Evolutionary conservation across 2,329 filamentous ascomycete species (phyloP), one percentile per base, ranked within the genome.

Genomic region (Pezicula neosporulosa): DNA sequence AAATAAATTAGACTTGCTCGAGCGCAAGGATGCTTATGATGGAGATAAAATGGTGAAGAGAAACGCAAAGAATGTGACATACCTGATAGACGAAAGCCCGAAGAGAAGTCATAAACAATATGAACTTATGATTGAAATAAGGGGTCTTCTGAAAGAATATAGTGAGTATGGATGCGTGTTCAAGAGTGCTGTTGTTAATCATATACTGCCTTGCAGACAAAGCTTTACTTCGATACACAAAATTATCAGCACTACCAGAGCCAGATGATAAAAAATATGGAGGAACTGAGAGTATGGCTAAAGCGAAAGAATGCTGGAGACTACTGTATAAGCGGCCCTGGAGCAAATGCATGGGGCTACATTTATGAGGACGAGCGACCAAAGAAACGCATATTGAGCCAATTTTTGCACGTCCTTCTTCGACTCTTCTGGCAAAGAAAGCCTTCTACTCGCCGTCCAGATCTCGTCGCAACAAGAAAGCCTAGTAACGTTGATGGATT

Each of bases 401-500:
- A 16, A 13, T 15, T 16, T 39, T 39, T 39, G 12, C 42, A 19
- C 16, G 24, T 49, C 9, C 33, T 58, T 10, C 9, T 16, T 4
- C 41, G 44, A 38, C 24, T 58, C 4, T 33, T 57, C 41, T 51
- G 51, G 48, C 9, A 39, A 44, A 18, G 19, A 18, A 42, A 15
- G 28, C 45, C 21, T 36, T 24, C 43, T 3, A n/a, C 27, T 4
- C 19, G 53, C 16, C 16, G 49, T 10, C 46, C 51, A 8, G 50
- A 57, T 27, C 54, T 60, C 9, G 19, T 57, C 4, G 54, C 53
- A 16, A 49, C 56, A 39, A 47, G 54, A 7, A 15, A 49, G 18
- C 24, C 36, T 2, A 18, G 48, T 12, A 48, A 52, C 19, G 16
- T 47, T 5, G 57, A 60, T 33, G 35, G 54, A 6, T 44, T 60